Evolutionary conservation across 208 protist genomes (phyloP), one percentile per base, ranked within the genome.

Genomic region (Zelonia costaricensis): DNA sequence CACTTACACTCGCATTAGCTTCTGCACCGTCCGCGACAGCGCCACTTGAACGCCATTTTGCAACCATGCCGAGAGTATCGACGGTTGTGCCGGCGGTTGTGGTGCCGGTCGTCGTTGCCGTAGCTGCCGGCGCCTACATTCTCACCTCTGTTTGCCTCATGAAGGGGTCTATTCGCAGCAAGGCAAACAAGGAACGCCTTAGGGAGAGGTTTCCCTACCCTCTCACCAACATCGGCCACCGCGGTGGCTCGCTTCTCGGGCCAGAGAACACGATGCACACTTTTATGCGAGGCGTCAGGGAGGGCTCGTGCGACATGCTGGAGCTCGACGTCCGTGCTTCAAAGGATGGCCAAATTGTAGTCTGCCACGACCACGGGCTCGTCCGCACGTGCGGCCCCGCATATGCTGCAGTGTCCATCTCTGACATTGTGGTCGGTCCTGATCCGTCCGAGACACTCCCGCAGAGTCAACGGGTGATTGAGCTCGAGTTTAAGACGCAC

Each of bases 241-340:
- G 88, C 9, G 88, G 88, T 43, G 88, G 88, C 23, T 80, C 76
- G 12, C 48, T 92, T 13, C 55, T 88, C 3, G 85, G 80, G 10
- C 88, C 88, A 9, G 84, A 94, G 51, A 94, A 94, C 74, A 92
- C 88, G 2, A 72, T 91, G 15, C 92, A 72, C 68, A 79, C 88
- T 5, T 94, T 94, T 48, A 62, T 52, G 22, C 65, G 69, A 4
- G 78, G 76, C 18, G 40, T 92, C 8, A 20, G 39, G 12, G 76
- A 80, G 10, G 69, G 68, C 15, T 28, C 39, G 10, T 71, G 69
- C 2, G 77, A 94, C 56, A 91, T 92, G 74, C 60, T 94, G 15
- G 82, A 94, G 66, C 61, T 94, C 15, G 88, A 92, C 53, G 85
- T 94, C 15, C 67, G 71, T 13, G 54, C 78, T 40, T 88, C 81